Percentiles rank a stretch among this genome's conserved stretches.
phyloP scores from a whole-genome alignment of 2,329 filamentous ascomycete species.

The Trichoderma afroharzianum region DNA sequence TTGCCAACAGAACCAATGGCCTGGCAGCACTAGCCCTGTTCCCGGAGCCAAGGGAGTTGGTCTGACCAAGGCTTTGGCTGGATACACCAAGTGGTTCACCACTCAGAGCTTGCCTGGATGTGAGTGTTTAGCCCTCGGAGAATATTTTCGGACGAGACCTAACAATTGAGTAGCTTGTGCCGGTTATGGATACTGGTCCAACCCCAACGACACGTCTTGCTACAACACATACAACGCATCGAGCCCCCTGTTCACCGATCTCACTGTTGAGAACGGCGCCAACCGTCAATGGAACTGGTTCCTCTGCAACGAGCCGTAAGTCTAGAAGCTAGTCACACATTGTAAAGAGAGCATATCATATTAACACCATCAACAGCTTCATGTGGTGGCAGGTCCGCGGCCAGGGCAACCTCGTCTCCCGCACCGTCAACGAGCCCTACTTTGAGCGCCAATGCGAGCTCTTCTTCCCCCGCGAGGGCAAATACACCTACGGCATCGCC shows the following conservation, averaged over 20 bases:
- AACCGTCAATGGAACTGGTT: slow-evolving; percentile 59
- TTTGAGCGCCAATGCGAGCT: slow-evolving; percentile 53
- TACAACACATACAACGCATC: slow-evolving; percentile 20
- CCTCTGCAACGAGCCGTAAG: slow-evolving; percentile 57
- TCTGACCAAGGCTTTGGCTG: slow-evolving; percentile 48
- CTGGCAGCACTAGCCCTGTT: slow-evolving; percentile 16
- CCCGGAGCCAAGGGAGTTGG: slow-evolving; percentile 44
- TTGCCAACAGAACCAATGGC: slow-evolving; percentile 19
- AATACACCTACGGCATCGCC: slow-evolving; percentile 47
- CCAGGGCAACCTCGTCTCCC: slow-evolving; percentile 48
- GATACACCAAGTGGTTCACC: slow-evolving; percentile 53
- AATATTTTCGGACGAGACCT: neutral
- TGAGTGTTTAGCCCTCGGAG: slow-evolving; percentile 30
- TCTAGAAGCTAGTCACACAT: slow-evolving; percentile 17
- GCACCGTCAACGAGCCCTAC: slow-evolving; percentile 48
- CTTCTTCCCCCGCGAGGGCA: slow-evolving; percentile 48
- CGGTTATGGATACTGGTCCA: slow-evolving; percentile 46
- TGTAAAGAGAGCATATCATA: slow-evolving; percentile 22
- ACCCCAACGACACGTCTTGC: slow-evolving; percentile 28
- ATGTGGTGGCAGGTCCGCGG: slow-evolving; percentile 39
- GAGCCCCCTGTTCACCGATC: slow-evolving; percentile 49
- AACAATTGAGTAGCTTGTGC: slow-evolving; percentile 38
- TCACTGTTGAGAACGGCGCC: slow-evolving; percentile 40
- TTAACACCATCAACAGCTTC: slow-evolving; percentile 19
- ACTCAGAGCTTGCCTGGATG: slow-evolving; percentile 43